Percentiles rank a stretch among this genome's conserved stretches.
phyloP scores from a whole-genome alignment of 140 eudicot species.

The Oenanthe javanica region DNA sequence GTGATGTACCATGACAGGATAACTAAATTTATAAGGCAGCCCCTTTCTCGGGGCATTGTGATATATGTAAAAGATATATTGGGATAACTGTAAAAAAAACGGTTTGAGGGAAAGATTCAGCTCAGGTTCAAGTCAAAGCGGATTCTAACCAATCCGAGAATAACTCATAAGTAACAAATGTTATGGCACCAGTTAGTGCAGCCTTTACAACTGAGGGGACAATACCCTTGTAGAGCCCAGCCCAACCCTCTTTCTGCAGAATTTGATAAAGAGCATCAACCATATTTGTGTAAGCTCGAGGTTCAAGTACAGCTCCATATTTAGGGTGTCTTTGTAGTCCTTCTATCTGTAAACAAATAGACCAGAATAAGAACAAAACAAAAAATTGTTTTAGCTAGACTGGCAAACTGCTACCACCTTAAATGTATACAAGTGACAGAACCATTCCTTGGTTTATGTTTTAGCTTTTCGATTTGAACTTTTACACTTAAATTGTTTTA shows the following conservation, averaged over 20 bases:
- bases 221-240: conserved; percentile 98
- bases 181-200: conserved; percentile 98
- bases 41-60: background rate
- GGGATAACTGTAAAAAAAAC: background rate
- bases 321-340: conserved; percentile 76
- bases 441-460: background rate
- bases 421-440: background rate
- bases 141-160: conserved; percentile 78
- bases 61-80: background rate
- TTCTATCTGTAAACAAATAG: conserved; percentile 47
- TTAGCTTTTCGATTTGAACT: background rate
- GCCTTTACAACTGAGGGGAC: conserved; percentile 91
- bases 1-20: conserved; percentile 14
- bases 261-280: conserved; percentile 59
- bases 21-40: conserved; percentile 33
- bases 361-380: background rate
- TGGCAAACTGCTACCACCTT: background rate
- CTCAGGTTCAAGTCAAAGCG: conserved; percentile 34
- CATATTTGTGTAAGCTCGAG: conserved; percentile 67
- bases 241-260: conserved; percentile 68
- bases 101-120: background rate
- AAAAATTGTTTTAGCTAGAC: background rate
- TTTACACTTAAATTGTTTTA: background rate
- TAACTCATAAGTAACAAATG: conserved; percentile 83
- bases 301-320: conserved; percentile 87